Evolutionary conservation across 331 rosid genomes (phyloP).

Genomic region (Dryas integrifolia): DNA sequence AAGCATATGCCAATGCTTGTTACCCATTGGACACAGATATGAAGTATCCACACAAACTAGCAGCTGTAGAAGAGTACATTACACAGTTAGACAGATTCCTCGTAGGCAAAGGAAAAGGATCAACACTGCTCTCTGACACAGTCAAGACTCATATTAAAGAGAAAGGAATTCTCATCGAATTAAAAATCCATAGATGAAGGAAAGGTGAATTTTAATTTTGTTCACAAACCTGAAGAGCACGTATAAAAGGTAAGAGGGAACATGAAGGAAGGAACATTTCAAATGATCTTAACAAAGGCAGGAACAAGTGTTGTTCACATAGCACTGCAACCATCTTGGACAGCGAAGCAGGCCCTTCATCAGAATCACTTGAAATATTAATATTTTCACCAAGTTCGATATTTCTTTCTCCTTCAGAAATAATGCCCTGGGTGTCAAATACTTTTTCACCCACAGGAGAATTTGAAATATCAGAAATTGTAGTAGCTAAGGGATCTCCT

Average conservation of each 20-base stretch:
- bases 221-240: conserved; percentile 83
- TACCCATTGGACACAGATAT: not conserved
- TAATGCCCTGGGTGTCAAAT: conserved; percentile 41
- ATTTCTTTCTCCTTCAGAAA: conserved; percentile 42
- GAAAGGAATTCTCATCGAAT: conserved; percentile 20
- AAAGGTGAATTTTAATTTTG: conserved; percentile 25
- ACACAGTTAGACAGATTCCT: not conserved
- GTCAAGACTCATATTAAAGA: not conserved
- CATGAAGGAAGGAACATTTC: conserved; percentile 98
- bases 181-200: conserved; percentile 18
- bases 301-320: conserved; percentile 77
- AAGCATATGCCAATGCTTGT: not conserved
- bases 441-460: conserved; percentile 41
- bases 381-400: conserved; percentile 33
- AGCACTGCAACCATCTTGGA: conserved; percentile 96
- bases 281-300: conserved; percentile 93
- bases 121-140: not conserved
- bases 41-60: conserved; percentile 3
- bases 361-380: conserved; percentile 42
- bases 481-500: conserved; percentile 35
- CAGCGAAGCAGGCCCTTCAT: conserved; percentile 68
- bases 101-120: not conserved
- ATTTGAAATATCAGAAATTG: conserved; percentile 36
- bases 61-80: not conserved
- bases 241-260: conserved; percentile 82